A percentile compares a stretch with the other conserved stretches of the same genome.
Conservation (phyloP, 495 filamentous ascomycete genomes). For the Trichocladium uniseriatum region DNA sequence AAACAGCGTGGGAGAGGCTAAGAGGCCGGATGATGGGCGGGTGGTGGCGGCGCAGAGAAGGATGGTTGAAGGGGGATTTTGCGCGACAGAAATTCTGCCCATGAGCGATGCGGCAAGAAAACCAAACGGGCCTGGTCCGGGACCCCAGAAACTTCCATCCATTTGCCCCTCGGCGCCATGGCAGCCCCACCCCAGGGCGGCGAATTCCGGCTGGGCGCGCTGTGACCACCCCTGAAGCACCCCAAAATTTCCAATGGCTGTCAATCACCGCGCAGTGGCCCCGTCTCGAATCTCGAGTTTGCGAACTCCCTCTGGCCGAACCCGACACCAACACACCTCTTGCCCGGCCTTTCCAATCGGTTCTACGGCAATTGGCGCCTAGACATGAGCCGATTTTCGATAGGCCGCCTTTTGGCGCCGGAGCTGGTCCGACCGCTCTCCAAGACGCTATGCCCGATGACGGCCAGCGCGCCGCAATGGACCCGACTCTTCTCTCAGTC, state of each 20-base stretch:
- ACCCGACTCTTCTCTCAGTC: slow-evolving; percentile 38
- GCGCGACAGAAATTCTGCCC: slow-evolving; percentile 15
- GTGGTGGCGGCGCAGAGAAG: background rate
- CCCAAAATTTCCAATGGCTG: slow-evolving; percentile 14
- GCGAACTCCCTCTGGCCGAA: background rate
- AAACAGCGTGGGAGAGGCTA: background rate
- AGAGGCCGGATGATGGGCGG: background rate
- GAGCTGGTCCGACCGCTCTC: slow-evolving; percentile 24
- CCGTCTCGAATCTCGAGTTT: background rate
- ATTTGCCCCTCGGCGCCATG: slow-evolving; percentile 8
- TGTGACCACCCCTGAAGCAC: background rate
- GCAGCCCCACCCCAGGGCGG: background rate
- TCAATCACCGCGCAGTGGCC: background rate
- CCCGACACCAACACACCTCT: background rate
- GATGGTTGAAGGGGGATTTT: slow-evolving; percentile 6
- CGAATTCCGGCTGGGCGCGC: background rate
- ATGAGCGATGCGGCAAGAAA: background rate
- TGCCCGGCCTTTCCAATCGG: background rate
- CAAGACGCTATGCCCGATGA: slow-evolving; percentile 16
- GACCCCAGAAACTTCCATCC: slow-evolving; percentile 2
- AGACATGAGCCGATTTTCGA: slow-evolving; percentile 35
- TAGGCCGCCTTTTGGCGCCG: slow-evolving; percentile 39
- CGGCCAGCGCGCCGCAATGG: slow-evolving; percentile 24
- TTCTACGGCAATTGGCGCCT: slow-evolving; percentile 4
- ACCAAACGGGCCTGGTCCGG: background rate